Conservation (phyloP, 2,329 filamentous ascomycete species). For the Clarireedia hainanense region DNA sequence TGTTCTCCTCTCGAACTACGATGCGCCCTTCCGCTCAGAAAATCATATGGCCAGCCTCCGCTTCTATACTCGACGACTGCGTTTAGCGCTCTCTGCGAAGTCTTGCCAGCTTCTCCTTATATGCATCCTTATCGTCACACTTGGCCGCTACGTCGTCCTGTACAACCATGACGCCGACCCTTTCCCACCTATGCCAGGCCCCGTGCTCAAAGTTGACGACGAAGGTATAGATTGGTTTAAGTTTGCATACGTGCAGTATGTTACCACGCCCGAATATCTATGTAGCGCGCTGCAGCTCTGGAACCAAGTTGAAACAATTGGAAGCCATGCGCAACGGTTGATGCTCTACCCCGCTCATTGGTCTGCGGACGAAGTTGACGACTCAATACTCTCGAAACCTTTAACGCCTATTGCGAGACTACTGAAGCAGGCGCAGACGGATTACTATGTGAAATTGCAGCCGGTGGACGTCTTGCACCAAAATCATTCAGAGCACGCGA, state of each 20-base stretch:
- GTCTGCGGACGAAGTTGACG: constrained; percentile 19
- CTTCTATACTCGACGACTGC: constrained; percentile 18
- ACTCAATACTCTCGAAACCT: constrained; percentile 10
- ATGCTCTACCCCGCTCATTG: constrained; percentile 25
- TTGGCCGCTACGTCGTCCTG: constrained; percentile 16
- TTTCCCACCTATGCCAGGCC: constrained; percentile 7
- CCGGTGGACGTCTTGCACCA: constrained; percentile 19
- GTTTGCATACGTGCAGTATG: constrained; percentile 25
- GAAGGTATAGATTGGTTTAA: constrained; percentile 20
- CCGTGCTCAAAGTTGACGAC: constrained; percentile 16
- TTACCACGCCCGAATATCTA: constrained; percentile 21
- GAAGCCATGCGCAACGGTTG: constrained; percentile 22
- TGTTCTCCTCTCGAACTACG: neutral
- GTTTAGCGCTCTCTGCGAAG: constrained; percentile 13
- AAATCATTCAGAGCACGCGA: constrained; percentile 12
- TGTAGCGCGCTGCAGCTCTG: constrained; percentile 26
- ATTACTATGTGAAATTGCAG: constrained; percentile 21
- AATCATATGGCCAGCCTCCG: constrained; percentile 16
- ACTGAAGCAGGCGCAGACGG: constrained; percentile 16
- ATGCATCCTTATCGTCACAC: constrained; percentile 14
- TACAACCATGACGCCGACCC: constrained; percentile 19
- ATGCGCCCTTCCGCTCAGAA: neutral
- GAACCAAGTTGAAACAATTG: constrained; percentile 24
- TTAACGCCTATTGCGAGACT: constrained; percentile 21
- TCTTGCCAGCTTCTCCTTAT: constrained; percentile 12